Conservation (phyloP, 2,329 filamentous ascomycete species). For the Nemania sp. region DNA sequence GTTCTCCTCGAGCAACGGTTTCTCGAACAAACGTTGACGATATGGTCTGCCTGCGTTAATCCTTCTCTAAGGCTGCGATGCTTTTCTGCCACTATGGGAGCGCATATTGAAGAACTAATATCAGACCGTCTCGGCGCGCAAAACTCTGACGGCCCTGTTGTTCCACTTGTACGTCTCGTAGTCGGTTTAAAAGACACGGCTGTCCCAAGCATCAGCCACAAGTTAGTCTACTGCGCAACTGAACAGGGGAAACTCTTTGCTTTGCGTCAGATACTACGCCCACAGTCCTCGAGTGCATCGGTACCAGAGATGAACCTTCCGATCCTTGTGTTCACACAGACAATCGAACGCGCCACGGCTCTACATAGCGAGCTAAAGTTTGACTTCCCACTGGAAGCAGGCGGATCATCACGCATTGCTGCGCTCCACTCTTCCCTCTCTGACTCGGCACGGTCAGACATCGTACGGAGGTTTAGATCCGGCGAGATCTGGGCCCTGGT, state of each 20-base stretch:
- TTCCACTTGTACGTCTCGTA: slow-evolving; percentile 77
- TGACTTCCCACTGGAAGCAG: slow-evolving; percentile 88
- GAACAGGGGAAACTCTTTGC: slow-evolving; percentile 93
- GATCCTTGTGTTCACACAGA: slow-evolving; percentile 95
- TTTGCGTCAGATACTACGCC: slow-evolving; percentile 85
- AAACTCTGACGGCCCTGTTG: slow-evolving; percentile 47
- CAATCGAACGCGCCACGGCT: slow-evolving; percentile 85
- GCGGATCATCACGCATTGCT: slow-evolving; percentile 81
- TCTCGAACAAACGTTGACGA: slow-evolving; percentile 80
- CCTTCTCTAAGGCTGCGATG: slow-evolving; percentile 74
- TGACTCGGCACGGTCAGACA: slow-evolving; percentile 71
- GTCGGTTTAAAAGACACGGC: slow-evolving; percentile 97
- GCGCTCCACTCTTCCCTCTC: slow-evolving; percentile 88
- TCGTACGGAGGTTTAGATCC: slow-evolving; percentile 88
- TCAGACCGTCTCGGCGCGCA: slow-evolving; percentile 67
- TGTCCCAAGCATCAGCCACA: slow-evolving; percentile 88
- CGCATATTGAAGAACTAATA: slow-evolving; percentile 82
- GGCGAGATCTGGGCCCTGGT: slow-evolving; percentile 97
- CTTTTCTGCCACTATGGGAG: slow-evolving; percentile 98
- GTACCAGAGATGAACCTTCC: slow-evolving; percentile 75
- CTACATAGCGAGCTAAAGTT: slow-evolving; percentile 90
- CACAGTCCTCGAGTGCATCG: slow-evolving; percentile 60
- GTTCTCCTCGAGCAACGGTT: slow-evolving; percentile 87
- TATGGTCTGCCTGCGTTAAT: slow-evolving; percentile 80
- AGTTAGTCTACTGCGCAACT: slow-evolving; percentile 86